A percentile compares a stretch with the other conserved stretches of the same genome.
Evolutionary conservation across 2,329 filamentous ascomycete species (phyloP).

Genomic region (Lecanoromycetidae sp.): DNA sequence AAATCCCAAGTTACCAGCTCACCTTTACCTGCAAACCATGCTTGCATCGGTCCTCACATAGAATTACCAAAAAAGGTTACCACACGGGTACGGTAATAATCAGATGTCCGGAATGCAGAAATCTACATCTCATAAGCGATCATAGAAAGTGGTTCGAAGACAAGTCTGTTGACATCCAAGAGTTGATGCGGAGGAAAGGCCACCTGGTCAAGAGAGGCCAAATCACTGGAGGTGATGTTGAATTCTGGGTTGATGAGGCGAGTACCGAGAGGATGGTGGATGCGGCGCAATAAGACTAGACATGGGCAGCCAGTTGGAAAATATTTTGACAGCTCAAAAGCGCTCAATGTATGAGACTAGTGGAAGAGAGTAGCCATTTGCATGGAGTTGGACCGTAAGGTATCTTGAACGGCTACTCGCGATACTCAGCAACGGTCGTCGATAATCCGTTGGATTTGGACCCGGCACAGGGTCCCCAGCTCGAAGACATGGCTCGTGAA

Average conservation of each 20-base stretch:
- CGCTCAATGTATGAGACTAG: too few relatives aligned
- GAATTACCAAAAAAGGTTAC: slow-evolving; percentile 87
- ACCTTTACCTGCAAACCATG: slow-evolving; percentile 91
- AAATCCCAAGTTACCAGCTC: slow-evolving; percentile 65
- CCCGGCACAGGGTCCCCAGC: too few relatives aligned
- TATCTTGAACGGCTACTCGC: too few relatives aligned
- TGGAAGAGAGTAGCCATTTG: too few relatives aligned
- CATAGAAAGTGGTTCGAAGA: slow-evolving; percentile 74
- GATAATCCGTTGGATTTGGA: too few relatives aligned
- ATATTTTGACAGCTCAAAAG: too few relatives aligned
- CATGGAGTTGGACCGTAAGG: too few relatives aligned
- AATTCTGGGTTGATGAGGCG: slow-evolving; percentile 72
- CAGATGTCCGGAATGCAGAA: slow-evolving; percentile 73
- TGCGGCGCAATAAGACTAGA: too few relatives aligned
- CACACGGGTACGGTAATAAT: slow-evolving; percentile 82
- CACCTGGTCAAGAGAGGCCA: slow-evolving; percentile 61
- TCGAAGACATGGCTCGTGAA: too few relatives aligned
- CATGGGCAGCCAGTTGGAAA: too few relatives aligned
- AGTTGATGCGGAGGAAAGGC: slow-evolving; percentile 65
- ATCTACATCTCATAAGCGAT: slow-evolving; percentile 83
- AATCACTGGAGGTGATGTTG: slow-evolving; percentile 69
- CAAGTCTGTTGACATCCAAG: slow-evolving; percentile 57
- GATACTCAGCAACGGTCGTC: too few relatives aligned
- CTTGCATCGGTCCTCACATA: slow-evolving; percentile 64
- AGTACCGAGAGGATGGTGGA: slow-evolving; percentile 17